Percentiles rank a stretch among this genome's conserved stretches.
Conservation (phyloP, 2,329 filamentous ascomycete species). For the Metarhizium rileyi region DNA sequence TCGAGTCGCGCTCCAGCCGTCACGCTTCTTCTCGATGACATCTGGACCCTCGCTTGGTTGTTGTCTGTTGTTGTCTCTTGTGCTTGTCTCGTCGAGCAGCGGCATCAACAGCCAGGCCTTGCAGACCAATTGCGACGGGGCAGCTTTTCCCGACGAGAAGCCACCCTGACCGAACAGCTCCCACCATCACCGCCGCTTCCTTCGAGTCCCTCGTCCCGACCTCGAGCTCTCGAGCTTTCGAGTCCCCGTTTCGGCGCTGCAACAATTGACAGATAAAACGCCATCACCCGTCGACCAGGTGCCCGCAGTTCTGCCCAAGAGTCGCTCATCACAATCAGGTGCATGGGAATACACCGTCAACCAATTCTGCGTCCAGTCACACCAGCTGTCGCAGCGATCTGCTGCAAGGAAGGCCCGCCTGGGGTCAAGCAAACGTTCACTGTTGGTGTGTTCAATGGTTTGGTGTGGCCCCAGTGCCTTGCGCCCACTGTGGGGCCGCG, state of each 20-base stretch:
- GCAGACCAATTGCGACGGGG: not conserved
- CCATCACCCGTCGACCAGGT: not conserved
- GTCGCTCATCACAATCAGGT: not conserved
- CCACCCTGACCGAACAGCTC: not conserved
- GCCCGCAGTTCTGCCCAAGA: not conserved
- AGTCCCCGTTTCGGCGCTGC: not conserved
- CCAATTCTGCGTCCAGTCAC: not conserved
- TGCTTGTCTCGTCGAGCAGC: not conserved
- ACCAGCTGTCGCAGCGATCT: constrained; percentile 3
- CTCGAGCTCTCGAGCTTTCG: not conserved
- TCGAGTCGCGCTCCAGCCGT: not conserved
- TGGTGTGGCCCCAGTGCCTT: constrained; percentile 5
- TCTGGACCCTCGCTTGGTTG: not conserved
- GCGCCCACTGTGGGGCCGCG: constrained; percentile 11
- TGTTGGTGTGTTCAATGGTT: constrained; percentile 3
- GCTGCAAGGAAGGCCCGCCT: constrained; percentile 1
- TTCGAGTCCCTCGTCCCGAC: not conserved
- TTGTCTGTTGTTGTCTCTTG: constrained; percentile 3
- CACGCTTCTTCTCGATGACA: not conserved
- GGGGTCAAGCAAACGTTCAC: no score
- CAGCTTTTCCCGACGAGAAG: not conserved
- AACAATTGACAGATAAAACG: not conserved
- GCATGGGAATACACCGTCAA: not conserved
- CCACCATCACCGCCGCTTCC: not conserved
- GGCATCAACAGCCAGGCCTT: not conserved